phyloP scores from a whole-genome alignment of 2,329 filamentous ascomycete genomes.

The Tolypocladium tundrense region DNA sequence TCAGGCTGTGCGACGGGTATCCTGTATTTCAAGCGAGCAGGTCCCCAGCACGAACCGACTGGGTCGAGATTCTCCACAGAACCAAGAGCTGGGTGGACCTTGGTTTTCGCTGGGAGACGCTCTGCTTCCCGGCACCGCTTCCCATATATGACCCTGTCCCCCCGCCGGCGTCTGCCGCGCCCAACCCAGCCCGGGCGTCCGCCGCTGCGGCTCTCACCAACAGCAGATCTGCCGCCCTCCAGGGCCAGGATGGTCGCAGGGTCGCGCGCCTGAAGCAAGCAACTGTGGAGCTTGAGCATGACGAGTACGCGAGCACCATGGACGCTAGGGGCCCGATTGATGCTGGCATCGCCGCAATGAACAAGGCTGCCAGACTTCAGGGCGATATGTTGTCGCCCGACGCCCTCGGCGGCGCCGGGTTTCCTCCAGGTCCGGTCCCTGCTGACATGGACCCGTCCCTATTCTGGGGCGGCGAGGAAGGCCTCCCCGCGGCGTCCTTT shows the following conservation, averaged over 20 bases:
- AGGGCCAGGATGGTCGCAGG: neutral
- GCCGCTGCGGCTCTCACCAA: slow-evolving; percentile 12
- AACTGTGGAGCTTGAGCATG: neutral
- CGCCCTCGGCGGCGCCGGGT: neutral
- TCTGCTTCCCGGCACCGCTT: slow-evolving; percentile 54
- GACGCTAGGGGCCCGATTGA: neutral
- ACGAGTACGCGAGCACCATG: neutral
- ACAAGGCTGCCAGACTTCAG: neutral
- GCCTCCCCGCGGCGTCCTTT: slow-evolving; percentile 58
- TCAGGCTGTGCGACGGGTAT: slow-evolving; percentile 66
- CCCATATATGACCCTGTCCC: slow-evolving; percentile 18
- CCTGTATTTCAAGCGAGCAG: slow-evolving; percentile 68
- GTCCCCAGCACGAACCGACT: slow-evolving; percentile 65
- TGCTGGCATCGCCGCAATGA: neutral
- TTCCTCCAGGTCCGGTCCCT: neutral
- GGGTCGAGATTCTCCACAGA: slow-evolving; percentile 63
- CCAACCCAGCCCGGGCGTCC: slow-evolving; percentile 6
- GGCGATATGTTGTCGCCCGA: no score
- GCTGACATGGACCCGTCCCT: neutral
- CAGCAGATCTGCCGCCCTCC: neutral
- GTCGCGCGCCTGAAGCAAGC: neutral
- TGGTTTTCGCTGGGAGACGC: slow-evolving; percentile 53
- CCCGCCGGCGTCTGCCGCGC: slow-evolving; percentile 4
- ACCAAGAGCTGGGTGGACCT: slow-evolving; percentile 62
- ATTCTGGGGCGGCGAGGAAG: slow-evolving; percentile 51